phyloP scores from a whole-genome alignment of 2,329 filamentous ascomycete species.

The Fusarium sterilihyphosum region DNA sequence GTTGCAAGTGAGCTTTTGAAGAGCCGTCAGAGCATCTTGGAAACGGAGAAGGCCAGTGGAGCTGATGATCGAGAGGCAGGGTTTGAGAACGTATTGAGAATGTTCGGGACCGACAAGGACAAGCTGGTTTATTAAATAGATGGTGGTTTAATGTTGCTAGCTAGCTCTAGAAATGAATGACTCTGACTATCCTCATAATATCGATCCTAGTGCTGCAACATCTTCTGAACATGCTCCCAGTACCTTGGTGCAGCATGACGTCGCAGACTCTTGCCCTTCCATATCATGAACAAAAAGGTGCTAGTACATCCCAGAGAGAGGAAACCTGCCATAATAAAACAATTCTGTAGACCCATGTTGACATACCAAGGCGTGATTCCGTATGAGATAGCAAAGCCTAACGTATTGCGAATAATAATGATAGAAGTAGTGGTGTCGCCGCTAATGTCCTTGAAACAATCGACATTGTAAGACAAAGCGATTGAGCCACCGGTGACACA shows the following conservation, averaged over 20 bases:
- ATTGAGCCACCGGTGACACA: neutral
- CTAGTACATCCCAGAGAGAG: neutral
- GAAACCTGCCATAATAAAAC: neutral
- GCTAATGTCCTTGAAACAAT: neutral
- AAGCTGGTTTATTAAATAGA: neutral
- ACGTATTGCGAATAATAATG: neutral
- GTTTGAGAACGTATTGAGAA: neutral
- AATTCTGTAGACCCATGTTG: neutral
- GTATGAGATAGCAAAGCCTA: neutral
- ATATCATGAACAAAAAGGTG: neutral
- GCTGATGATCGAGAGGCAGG: neutral
- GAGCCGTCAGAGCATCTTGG: neutral
- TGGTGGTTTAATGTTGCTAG: accelerated
- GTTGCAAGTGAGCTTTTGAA: neutral
- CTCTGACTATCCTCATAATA: too few species aligned
- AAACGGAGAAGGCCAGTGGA: neutral
- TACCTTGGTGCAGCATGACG: neutral
- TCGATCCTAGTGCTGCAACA: neutral
- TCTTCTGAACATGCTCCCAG: neutral
- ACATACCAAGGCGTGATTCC: neutral
- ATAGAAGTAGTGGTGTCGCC: neutral
- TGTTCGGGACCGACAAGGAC: neutral
- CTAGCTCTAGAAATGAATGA: neutral
- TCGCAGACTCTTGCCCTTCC: neutral
- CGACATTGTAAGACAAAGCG: neutral